These are phyloP conservation scores for Fusarium torreyae DNA, from an alignment of 2,329 filamentous ascomycete species.

Conservation along the genomic window DNA sequence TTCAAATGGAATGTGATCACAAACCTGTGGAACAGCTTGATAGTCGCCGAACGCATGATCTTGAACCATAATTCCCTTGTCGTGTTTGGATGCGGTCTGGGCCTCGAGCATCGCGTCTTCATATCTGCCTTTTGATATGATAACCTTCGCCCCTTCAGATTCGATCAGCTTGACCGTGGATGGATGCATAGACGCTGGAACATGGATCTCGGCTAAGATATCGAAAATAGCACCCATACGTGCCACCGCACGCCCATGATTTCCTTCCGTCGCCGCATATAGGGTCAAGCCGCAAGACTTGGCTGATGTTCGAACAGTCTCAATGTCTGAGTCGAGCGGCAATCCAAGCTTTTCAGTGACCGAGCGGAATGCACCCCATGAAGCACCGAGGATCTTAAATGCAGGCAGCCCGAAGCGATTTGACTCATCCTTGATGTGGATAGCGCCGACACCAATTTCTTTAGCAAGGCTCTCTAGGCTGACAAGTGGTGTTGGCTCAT, in stretches of 20 bases:
- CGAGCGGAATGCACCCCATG: constrained; percentile 77
- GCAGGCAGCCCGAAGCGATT: constrained; percentile 77
- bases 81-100: constrained; percentile 57
- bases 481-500: constrained; percentile 68
- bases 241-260: constrained; percentile 81
- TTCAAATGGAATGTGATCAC: neutral
- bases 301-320: constrained; percentile 58
- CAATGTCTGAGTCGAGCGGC: constrained; percentile 59
- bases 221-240: constrained; percentile 75
- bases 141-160: constrained; percentile 74
- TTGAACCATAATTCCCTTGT: constrained; percentile 71
- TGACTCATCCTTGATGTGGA: constrained; percentile 81
- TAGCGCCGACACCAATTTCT: constrained; percentile 68
- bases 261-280: constrained; percentile 80
- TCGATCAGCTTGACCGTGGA: constrained; percentile 69
- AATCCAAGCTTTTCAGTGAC: constrained; percentile 63
- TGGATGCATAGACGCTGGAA: constrained; percentile 71
- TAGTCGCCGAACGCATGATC: constrained; percentile 79
- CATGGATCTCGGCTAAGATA: constrained; percentile 71
- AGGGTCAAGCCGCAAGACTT: constrained; percentile 58
- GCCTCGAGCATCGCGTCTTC: constrained; percentile 72
- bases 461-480: constrained; percentile 68
- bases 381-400: constrained; percentile 86
- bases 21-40: constrained; percentile 72
- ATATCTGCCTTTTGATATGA: constrained; percentile 71